Base-by-base conservation (phyloP, 2,329 filamentous ascomycete species). In the Zopfia rhizophila region DNA sequence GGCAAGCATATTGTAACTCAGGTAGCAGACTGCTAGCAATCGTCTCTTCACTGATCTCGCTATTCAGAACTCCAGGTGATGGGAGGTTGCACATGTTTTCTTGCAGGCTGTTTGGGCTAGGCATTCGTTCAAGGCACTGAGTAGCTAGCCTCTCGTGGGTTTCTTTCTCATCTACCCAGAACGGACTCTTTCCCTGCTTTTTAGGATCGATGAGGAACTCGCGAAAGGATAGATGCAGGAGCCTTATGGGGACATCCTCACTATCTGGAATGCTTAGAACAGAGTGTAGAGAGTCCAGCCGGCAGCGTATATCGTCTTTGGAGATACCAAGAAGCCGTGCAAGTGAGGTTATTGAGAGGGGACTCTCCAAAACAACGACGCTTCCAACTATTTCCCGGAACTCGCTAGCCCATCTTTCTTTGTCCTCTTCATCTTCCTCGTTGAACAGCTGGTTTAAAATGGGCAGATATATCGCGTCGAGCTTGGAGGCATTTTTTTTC, bases 101-200 rank as follows among this genome's bases (percentile, higher is more conserved):
- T 31, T 57, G 68, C 0, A 76, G 52, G 27, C 17, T 40, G 3
- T 25, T 21, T 16, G 38, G 18, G 6, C 10, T 24, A 3, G 53
- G 60, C 53, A 75, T 57, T 1, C 73, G 38, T 21, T 62, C 35
- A 7, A 76, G 39, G 45, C 73, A 76, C 5, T 57, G n/a, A 2
- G 18, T 23, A 0, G 69, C 65, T 2, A 74, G 30, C 1, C 17
- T 43, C n/a, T 55, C 18, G 39, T 77, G 59, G 5, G 59, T 48
- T 22, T 58, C 5, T 30, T 44, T 48, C 43, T 72, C 68, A 17
- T 76, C 60, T 3, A 77, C 54, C 64, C 61, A 70, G 35, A 76
- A 74, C 0, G 32, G 50, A 24, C 56, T 56, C 7, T 37, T 53
- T 6, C 50, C 47, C 33, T 51, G 51, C 3, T 57, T 50, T 18